Evolutionary conservation across 192 early-diverging fungal genomes (phyloP), one percentile per base, ranked within the genome.

Genomic region (Lunasporangiospora selenospora): DNA sequence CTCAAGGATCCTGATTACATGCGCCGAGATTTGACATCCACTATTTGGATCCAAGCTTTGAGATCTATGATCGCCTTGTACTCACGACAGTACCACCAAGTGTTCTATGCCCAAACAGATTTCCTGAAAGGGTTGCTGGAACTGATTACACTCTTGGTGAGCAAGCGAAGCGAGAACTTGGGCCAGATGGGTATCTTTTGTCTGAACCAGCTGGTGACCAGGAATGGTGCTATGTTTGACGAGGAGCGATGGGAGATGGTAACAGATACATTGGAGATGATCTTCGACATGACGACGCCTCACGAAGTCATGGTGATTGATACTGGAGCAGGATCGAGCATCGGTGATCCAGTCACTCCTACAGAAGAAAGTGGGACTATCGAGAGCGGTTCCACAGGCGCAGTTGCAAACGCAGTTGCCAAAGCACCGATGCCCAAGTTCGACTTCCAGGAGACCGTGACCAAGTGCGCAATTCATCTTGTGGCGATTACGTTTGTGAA

Each of bases 41-140:
- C 92, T 18, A 95, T 95, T 24, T 84, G 95, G 81, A 93, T 98
- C 62, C 92, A 95, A 77, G 94, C 95, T 3, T 80, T 96, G 62
- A 86, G 93, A 18, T 85, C 90, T 55, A 86, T 98, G 77, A 85
- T 96, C 30, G 91, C 93, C 31, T 67, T 98, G 62, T 96, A 95
- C 47, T 58, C 78, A 19, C 83, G 86, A 0, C 67, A 81, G 53
- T 96, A 91, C 70, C 91, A 75, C 19, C 87, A 93, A 21, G 83
- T 84, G 50, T 82, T 94, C 32, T 75, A 76, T 26, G 85, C 89
- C 26, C 85, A 93, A 65, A 81, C 93, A 42, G 88, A 88, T 62
- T 90, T 89, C 23, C 75, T 98, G 29, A 80, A 95, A 31, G 90
- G 93, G 52, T 75, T 98, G 9, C 79, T 98, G 52, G 87, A 81